Base-by-base conservation (phyloP, 2,329 filamentous ascomycete species). In the Juglanconis juglandina region DNA sequence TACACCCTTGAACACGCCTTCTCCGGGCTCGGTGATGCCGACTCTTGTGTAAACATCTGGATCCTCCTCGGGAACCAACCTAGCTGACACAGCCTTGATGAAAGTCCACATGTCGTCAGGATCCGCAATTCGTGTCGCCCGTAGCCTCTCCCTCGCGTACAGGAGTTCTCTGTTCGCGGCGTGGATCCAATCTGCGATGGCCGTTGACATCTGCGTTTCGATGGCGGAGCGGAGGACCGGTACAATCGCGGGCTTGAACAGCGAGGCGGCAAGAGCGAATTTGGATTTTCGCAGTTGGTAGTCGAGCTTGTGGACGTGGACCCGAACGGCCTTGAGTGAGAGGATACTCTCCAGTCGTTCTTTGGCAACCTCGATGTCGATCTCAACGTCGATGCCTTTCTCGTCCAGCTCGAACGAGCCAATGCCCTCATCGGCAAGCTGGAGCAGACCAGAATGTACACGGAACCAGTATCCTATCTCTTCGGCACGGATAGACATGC, bases 391-490 rank as follows among this genome's bases (percentile, higher is more conserved):
- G 60, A 97, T 86, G 17, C 94, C 94, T 24, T 90, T 85, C 66
- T 94, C 87, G 72, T 97, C 94, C 5, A 98, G 84, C 49, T 86
- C 85, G 73, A 98, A 92, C 35, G 89, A 91, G 5, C 90, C 91
- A 52, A 97, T 90, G 4, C 94, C 94, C 71, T 92, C 84, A 68
- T 96, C 92, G 2, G 86, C 84, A 35, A 96, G 80, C 32, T 87
- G 86, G 53, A 96, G 79, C 2, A 96, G 72, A 2, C 91, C 87
- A 13, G 87, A 86, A 71, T 95, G 93, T 0, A 90, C 82, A 9
- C 90, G 89, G 37, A 97, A 78, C 86, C 93, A 96, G 77, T 93
- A 98, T 32, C 94, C 94, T 37, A 98, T 80, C 64, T 97, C 92
- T 32, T 94, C 87, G 3, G 93, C 93, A 46, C 89, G 87, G 57